Conservation (phyloP, 495 filamentous ascomycete genomes). For the Penicilliopsis zonata region DNA sequence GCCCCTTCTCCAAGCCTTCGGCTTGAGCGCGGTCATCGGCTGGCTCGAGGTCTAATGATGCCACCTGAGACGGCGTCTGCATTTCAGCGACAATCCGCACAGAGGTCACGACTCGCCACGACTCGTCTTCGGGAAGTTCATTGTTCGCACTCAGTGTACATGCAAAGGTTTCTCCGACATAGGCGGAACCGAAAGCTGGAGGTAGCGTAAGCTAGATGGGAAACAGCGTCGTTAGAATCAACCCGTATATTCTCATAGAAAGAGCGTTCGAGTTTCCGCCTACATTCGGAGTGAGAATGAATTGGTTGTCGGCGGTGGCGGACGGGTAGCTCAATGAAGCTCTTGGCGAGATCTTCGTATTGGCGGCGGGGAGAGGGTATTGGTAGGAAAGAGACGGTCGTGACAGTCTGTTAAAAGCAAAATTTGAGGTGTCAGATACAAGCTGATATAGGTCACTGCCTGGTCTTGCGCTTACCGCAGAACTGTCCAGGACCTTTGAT, state of each 20-base stretch:
- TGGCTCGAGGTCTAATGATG: constrained; percentile 42
- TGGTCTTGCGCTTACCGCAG: constrained; percentile 31
- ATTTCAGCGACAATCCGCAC: constrained; percentile 84
- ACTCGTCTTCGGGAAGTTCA: constrained; percentile 42
- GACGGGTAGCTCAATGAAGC: constrained; percentile 44
- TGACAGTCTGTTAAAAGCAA: constrained; percentile 33
- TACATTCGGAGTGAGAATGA: constrained; percentile 51
- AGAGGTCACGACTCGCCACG: constrained; percentile 48
- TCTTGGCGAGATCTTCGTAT: constrained; percentile 34
- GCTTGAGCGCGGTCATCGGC: constrained; percentile 17
- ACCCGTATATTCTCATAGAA: no score
- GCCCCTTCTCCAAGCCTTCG: constrained; percentile 47
- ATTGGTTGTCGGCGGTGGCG: constrained; percentile 31
- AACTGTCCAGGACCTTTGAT: constrained; percentile 24
- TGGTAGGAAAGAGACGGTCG: constrained; percentile 44
- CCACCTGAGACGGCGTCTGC: constrained; percentile 68
- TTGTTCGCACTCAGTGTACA: constrained; percentile 94
- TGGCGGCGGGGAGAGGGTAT: constrained; percentile 41
- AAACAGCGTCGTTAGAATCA: no score
- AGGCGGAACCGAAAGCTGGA: constrained; percentile 83
- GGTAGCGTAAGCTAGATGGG: constrained; percentile 81
- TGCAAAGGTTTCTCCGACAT: constrained; percentile 89
- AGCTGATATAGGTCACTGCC: neutral
- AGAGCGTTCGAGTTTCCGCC: no score
- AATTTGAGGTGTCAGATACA: neutral